Base-by-base conservation (phyloP, 163 green algal species). In the Chlamydomonas reinhardtii region DNA sequence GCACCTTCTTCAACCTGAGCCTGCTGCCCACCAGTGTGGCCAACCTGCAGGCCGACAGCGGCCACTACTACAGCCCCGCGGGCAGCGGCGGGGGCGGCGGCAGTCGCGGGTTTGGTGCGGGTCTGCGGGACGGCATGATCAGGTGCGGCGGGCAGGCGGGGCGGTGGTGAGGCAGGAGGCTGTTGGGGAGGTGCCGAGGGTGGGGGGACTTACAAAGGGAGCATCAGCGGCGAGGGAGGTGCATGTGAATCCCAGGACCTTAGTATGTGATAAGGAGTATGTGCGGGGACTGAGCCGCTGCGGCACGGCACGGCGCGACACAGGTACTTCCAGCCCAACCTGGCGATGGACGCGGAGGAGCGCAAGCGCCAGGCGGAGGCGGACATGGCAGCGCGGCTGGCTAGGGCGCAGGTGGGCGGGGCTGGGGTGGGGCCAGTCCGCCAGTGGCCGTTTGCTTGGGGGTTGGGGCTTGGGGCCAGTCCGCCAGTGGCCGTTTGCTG, bases 1-100 rank as follows among this genome's bases (percentile, higher is more conserved):
- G 84, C 56, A 78, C 79, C 39, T 75, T 82, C 24, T 89, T 86
- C 73, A 84, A 84, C 65, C 78, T 90, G 31, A 77, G 54, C 56
- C 59, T 90, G 61, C 85, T 90, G 62, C 85, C 85, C 62, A 86
- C 24, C 34, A 68, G 56, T 3, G 70, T 87, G 56, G 25, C 22
- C 16, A 17, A 4, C 9, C 56, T 87, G 27, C 29, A 75, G 34
- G 70, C 70, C 5, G 81, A 87, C 71, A 80, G 81, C 59, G 71
- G 70, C 5, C 37, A 81, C 56, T 87, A 74, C 56, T 87, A 87
- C 71, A 39, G 70, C 22, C 81, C 81, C 2, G 81, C 71, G 52
- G 70, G 69, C 25, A 80, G 68, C 70, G 39, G 12, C 19, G 43
- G 25, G 6, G 70, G 56, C 35, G n/a, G 24, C 32, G 16, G 24